Conservation (phyloP, 306 rosid species). For the Quercus engelmannii region DNA sequence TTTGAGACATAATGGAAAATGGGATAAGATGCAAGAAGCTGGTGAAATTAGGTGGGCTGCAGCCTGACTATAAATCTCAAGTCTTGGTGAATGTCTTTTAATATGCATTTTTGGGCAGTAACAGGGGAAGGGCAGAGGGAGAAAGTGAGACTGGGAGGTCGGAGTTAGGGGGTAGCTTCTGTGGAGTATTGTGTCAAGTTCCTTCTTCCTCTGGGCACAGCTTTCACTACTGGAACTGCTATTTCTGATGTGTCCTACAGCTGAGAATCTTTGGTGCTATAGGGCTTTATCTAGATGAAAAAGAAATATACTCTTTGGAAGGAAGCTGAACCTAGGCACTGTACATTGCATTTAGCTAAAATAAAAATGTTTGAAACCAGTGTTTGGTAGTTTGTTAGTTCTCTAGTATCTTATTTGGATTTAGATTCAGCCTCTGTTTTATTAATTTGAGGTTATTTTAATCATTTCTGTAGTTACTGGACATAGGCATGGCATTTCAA, state of each 20-base stretch:
- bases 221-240: not conserved
- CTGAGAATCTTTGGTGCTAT: not conserved
- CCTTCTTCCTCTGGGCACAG: not conserved
- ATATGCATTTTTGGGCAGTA: not conserved
- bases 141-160: not conserved
- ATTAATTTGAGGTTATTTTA: not conserved
- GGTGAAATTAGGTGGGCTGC: not conserved
- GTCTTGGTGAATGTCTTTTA: too few relatives aligned
- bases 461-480: not conserved
- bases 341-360: too few relatives aligned
- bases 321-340: not conserved
- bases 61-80: not conserved
- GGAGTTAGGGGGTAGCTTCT: not conserved
- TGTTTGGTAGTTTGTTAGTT: not conserved
- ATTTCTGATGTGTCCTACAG: not conserved
- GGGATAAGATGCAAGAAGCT: not conserved
- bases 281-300: too few relatives aligned
- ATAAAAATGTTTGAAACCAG: not conserved
- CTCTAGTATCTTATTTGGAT: not conserved
- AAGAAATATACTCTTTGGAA: not conserved
- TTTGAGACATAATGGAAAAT: not conserved
- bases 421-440: not conserved
- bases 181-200: not conserved
- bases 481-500: too few relatives aligned
- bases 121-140: not conserved